Evolutionary conservation across 2,329 filamentous ascomycete species (phyloP).

Genomic region (Orbilia quercus): DNA sequence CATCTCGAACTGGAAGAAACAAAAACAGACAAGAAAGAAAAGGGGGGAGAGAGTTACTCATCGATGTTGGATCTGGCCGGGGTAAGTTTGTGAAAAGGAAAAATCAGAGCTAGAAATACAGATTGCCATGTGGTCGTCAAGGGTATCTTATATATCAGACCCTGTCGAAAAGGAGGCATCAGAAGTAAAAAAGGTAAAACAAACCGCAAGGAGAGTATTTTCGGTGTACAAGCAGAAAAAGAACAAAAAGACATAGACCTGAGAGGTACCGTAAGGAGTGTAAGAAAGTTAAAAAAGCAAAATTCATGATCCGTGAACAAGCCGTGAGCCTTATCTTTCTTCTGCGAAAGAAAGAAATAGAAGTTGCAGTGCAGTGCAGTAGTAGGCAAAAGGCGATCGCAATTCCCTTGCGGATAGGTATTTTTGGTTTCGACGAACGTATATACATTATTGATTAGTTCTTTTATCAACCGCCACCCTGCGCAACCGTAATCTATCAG

Average conservation of each 20-base stretch:
- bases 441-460: slow-evolving; percentile 57
- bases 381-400: slow-evolving; percentile 11
- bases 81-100: slow-evolving; percentile 3
- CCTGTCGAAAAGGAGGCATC: slow-evolving; percentile 35
- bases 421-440: slow-evolving; percentile 19
- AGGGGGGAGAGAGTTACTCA: slow-evolving; percentile 15
- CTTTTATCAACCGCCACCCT: slow-evolving; percentile 36
- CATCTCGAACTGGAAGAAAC: slow-evolving; percentile 27
- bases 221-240: slow-evolving; percentile 7
- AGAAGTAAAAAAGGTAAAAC: slow-evolving; percentile 18
- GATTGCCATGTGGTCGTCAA: slow-evolving; percentile 28
- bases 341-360: background rate
- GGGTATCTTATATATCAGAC: slow-evolving; percentile 13
- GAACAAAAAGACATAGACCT: slow-evolving; percentile 6
- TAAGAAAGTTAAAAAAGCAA: slow-evolving; percentile 13
- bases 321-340: background rate
- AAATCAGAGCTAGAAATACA: slow-evolving; percentile 29
- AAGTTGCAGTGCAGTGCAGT: slow-evolving; percentile 3
- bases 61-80: slow-evolving; percentile 3
- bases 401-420: slow-evolving; percentile 4
- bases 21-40: slow-evolving; percentile 14
- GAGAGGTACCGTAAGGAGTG: background rate
- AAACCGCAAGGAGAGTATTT: slow-evolving; percentile 21
- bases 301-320: slow-evolving; percentile 36
- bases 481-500: slow-evolving; percentile 53